Evolutionary conservation across 768 basidiomycete genomes (phyloP).

Genomic region (Gloeophyllum trabeum): DNA sequence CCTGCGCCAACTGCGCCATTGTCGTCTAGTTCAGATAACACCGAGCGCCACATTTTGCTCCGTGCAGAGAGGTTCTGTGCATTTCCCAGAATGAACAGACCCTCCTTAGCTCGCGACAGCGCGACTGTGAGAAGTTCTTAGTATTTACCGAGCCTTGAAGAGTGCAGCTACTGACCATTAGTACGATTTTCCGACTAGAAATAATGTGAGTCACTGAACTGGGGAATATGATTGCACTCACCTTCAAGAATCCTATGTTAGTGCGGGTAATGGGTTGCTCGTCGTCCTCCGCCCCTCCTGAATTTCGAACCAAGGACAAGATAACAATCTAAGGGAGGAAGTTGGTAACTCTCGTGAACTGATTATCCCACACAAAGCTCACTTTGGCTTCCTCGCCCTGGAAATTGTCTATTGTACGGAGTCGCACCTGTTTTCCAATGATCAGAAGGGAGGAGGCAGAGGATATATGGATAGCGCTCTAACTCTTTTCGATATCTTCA

Average conservation of each 20-base stretch:
- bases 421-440: constrained; percentile 35
- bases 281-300: constrained; percentile 33
- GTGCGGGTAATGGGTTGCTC: constrained; percentile 11
- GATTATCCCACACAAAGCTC: constrained; percentile 2
- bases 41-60: constrained; percentile 44
- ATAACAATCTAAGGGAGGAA: constrained; percentile 43
- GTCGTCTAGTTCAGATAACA: constrained; percentile 46
- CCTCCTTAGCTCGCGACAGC: constrained; percentile 62
- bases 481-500: constrained; percentile 44
- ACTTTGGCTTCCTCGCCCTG: constrained; percentile 67
- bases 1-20: constrained; percentile 34
- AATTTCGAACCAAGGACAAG: constrained; percentile 63
- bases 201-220: neutral
- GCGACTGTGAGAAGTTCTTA: constrained; percentile 37
- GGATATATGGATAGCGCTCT: too few species aligned
- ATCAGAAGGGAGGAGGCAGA: neutral
- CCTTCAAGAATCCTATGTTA: constrained; percentile 67
- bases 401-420: constrained; percentile 71
- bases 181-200: constrained; percentile 42
- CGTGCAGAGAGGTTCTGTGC: constrained; percentile 36
- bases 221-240: constrained; percentile 12
- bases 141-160: constrained; percentile 3
- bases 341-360: neutral
- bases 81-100: constrained; percentile 66
- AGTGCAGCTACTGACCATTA: constrained; percentile 27